Percentiles rank a stretch among this genome's conserved stretches.
Evolutionary conservation across 2,329 filamentous ascomycete species (phyloP).

Genomic region (Cryoendolithus antarcticus): DNA sequence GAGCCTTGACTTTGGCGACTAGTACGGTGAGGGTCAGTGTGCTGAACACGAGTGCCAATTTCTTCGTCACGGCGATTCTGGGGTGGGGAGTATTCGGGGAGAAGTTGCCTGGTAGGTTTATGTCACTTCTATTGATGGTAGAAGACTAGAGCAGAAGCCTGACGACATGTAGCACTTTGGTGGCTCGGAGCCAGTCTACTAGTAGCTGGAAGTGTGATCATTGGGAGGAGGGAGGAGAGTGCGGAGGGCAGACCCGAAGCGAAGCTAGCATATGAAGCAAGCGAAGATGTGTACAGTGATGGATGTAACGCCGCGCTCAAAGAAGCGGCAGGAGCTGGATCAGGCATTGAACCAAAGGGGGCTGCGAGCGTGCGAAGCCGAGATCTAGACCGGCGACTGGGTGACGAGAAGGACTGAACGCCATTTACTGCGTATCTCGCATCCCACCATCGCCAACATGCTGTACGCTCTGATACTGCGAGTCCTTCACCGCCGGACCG

Average conservation of each 20-base stretch:
- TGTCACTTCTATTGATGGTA: neutral
- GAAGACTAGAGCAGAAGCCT: neutral
- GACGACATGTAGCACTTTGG: conserved; percentile 43
- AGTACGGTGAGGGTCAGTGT: conserved; percentile 71
- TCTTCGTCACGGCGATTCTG: conserved; percentile 63
- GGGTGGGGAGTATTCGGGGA: conserved; percentile 61
- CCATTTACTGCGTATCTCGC: too few relatives aligned
- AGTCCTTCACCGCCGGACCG: too few relatives aligned
- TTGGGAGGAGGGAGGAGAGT: conserved; percentile 55
- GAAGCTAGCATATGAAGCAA: too few relatives aligned
- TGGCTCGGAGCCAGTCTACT: conserved; percentile 62
- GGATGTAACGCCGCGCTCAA: too few relatives aligned
- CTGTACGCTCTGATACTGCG: too few relatives aligned
- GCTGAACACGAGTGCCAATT: conserved; percentile 73
- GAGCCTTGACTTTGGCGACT: conserved; percentile 58
- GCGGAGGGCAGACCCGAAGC: conserved; percentile 14
- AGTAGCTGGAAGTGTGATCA: conserved; percentile 65
- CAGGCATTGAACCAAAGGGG: too few relatives aligned
- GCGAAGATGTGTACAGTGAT: too few relatives aligned
- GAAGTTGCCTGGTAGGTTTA: conserved; percentile 41
- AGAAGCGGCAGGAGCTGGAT: too few relatives aligned
- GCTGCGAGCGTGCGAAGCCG: too few relatives aligned
- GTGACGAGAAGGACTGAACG: too few relatives aligned
- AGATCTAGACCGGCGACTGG: too few relatives aligned
- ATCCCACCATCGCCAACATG: too few relatives aligned